Evolutionary conservation across 306 rosid species (phyloP), one percentile per base, ranked within the genome.

Genomic region (Sicyos baderoa): DNA sequence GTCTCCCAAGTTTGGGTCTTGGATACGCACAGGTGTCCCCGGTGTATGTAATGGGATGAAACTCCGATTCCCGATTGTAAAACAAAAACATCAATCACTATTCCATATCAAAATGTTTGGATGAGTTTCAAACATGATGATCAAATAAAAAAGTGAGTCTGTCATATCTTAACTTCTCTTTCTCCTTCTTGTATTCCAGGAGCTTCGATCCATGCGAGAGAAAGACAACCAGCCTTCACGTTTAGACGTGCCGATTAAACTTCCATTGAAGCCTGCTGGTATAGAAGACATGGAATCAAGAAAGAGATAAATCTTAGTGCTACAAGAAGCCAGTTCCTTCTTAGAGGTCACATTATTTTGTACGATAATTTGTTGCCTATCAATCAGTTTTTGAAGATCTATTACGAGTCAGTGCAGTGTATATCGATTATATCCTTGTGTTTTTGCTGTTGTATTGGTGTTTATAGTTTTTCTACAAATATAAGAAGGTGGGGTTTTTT

Each of bases 151-250:
- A 15, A 59, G 47, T 57, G 48, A 16, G 12, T 58, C 40, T 58
- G 25, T 18, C 57, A 53, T 52, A 17, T 4, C 55, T 10, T 29
- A 57, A 23, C 14, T 13, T 50, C 32, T 54, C 22, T 74, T 69
- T 53, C 14, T 32, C 29, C 56, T 22, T 23, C 37, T 75, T 25
- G 12, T 60, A 2, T 42, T 64, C 12, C 76, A 89, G 98, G 96
- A 92, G 80, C 82, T 75, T 22, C 84, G 96, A 68, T 57, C 96
- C 12, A 72, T 79, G 15, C 79, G 84, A 57, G 96, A 89, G 50
- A 86, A 77, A 84, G 86, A 84, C 37, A 42, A 19, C 65, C 63
- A 12, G 44, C 70, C 84, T 44, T 69, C 86, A 59, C 64, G 19
- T 49, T 85, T 73, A 69, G 82, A 73, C 42, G 70, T 74, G 74